Conservation (phyloP, 2,329 filamentous ascomycete genomes). For the Ilyonectria destructans region DNA sequence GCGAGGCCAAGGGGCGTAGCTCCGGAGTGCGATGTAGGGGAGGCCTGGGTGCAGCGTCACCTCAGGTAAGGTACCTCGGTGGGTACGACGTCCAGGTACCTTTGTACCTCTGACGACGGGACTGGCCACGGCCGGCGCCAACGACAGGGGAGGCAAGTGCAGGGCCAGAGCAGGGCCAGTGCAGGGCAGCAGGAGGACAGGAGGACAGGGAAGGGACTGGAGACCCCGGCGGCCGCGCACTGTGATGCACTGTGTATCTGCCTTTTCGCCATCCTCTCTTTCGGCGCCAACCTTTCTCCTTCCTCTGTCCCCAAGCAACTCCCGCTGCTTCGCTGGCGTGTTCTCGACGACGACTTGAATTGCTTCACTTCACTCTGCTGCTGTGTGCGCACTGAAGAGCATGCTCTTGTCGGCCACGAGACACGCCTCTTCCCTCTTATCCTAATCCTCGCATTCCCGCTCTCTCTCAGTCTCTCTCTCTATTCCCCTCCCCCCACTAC, state of each 20-base stretch:
- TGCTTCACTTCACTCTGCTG: conserved; percentile 47
- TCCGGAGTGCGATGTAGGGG: conserved; percentile 9
- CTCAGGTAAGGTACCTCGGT: conserved; percentile 31
- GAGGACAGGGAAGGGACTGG: conserved; percentile 28
- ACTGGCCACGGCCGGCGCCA: conserved; percentile 31
- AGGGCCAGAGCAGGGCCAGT: conserved; percentile 20
- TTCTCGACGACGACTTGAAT: conserved; percentile 50
- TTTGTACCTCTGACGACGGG: conserved; percentile 31
- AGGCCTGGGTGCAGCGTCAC: conserved; percentile 16
- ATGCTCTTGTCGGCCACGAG: conserved; percentile 50
- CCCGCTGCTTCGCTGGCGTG: conserved; percentile 48
- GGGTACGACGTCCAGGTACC: conserved; percentile 25
- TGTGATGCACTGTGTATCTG: conserved; percentile 38
- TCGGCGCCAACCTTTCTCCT: conserved; percentile 44
- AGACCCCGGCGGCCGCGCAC: conserved; percentile 23
- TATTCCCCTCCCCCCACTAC: conserved; percentile 45
- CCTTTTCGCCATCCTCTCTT: conserved; percentile 37
- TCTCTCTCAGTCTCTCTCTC: conserved; percentile 32
- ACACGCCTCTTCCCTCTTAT: conserved; percentile 44
- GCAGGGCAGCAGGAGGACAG: conserved; percentile 23
- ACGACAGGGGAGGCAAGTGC: conserved; percentile 34
- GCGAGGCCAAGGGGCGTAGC: conserved; percentile 16
- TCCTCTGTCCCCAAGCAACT: conserved; percentile 46
- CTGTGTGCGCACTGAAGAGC: conserved; percentile 43
- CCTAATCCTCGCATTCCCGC: conserved; percentile 38